Percentiles rank a stretch among this genome's conserved stretches.
phyloP scores from a whole-genome alignment of 257 asterid genomes.

The Ehretia macrophylla region DNA sequence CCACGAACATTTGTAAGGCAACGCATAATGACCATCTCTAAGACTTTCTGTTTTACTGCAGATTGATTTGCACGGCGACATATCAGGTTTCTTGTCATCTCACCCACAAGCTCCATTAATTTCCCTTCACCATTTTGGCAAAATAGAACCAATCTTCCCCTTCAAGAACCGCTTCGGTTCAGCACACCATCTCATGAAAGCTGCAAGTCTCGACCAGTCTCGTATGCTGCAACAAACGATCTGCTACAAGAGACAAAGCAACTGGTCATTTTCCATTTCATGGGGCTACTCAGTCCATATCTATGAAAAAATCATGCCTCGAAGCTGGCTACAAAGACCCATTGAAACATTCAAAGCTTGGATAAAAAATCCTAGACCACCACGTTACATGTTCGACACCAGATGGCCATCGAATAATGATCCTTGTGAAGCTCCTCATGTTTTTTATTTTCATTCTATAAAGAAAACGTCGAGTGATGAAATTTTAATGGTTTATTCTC shows the following conservation, averaged over 20 bases:
- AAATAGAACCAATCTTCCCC: conserved; percentile 47
- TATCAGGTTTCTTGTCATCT: too few relatives aligned
- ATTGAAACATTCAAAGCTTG: conserved; percentile 9
- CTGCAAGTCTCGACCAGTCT: conserved; percentile 47
- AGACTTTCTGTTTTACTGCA: too few relatives aligned
- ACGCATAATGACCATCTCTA: conserved; percentile 59
- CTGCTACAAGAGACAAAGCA: too few relatives aligned
- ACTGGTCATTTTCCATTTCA: too few relatives aligned
- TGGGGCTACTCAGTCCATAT: too few relatives aligned
- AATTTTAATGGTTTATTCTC: too few relatives aligned
- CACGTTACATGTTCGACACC: conserved; percentile 9
- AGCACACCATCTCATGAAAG: conserved; percentile 47
- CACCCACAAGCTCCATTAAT: too few relatives aligned
- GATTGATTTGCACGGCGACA: too few relatives aligned
- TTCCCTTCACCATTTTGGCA: too few relatives aligned
- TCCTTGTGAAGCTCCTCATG: conserved; percentile 9
- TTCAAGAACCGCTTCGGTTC: conserved; percentile 34
- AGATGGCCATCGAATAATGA: not conserved
- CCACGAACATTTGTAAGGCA: conserved; percentile 49
- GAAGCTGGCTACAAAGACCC: conserved; percentile 35
- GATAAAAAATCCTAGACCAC: not conserved
- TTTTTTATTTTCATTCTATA: too few relatives aligned
- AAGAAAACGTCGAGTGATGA: too few relatives aligned
- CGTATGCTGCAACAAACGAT: conserved; percentile 51
- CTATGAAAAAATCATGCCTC: conserved; percentile 33